Base-by-base conservation (phyloP, 768 basidiomycete genomes). In the Lactarius evosmus region DNA sequence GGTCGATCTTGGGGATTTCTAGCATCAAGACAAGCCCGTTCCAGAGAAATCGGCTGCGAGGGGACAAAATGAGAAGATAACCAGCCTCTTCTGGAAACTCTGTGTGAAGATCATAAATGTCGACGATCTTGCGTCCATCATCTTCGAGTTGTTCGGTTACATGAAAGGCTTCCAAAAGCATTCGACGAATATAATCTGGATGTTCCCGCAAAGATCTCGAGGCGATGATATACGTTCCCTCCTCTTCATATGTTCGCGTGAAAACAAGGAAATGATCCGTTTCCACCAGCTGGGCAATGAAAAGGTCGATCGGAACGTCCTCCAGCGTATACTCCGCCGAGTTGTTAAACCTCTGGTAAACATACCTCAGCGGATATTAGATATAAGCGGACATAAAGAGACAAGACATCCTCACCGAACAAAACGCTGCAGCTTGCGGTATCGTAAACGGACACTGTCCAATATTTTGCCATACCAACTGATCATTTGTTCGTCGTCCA, bases 191-290 rank as follows among this genome's bases (percentile, higher is more conserved):
- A 49, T 83, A 77, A 12, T 89, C 87, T 0, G 90, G 87, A 14
- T 86, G 85, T 55, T 91, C 87, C 69, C 84, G 87, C 12, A 98
- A 82, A 5, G 84, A 82, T 4, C 79, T 82, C 17, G 92, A 86
- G 8, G 92, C 96, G 60, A 99, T 80, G 65, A 98, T 85, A 72
- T 98, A 99, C 12, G 88, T 85, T 5, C 93, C 94, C n/a, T 96
- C 88, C 69, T 89, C 86, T 74, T 96, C 94, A 73, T 89, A 89
- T 8, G 77, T 75, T 65, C 88, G 84, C 1, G 96, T 97, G 75
- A 97, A 96, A 51, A 99, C 91, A 62, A 99, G 85, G 75, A 95
- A 89, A 73, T 98, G 95, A 67, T 91, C 93, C 7, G 93, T 87
- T 34, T 87, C 84, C 25, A 91, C 85, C 8, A 99, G 81, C 12